phyloP scores from a whole-genome alignment of 176 grass and related monocot species.

The Triticum timopheevii region DNA sequence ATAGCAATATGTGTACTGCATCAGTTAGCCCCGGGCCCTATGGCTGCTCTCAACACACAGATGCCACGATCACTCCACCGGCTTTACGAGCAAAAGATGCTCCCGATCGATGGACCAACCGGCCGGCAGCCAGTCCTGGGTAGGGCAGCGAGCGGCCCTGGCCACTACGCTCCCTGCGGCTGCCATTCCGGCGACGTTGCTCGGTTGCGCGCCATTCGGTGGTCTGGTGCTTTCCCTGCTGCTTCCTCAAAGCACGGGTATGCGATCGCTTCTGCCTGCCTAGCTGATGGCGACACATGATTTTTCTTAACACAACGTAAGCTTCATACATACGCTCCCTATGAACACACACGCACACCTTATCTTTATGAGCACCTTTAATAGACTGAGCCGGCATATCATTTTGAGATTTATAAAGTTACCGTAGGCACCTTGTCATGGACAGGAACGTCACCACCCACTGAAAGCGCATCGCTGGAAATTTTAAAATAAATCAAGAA shows the following conservation, averaged over 20 bases:
- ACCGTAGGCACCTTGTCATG: too few relatives aligned
- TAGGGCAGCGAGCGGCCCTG: neutral
- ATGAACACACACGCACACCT: too few relatives aligned
- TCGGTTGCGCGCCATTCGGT: neutral
- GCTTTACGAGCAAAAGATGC: slow-evolving; percentile 2
- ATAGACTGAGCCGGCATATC: too few relatives aligned
- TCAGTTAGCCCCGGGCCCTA: neutral
- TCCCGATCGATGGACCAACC: neutral
- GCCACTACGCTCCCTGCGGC: neutral
- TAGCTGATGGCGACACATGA: neutral
- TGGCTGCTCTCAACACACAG: neutral
- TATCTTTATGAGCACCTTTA: too few relatives aligned
- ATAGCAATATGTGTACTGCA: neutral
- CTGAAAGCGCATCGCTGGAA: too few relatives aligned
- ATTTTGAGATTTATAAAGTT: too few relatives aligned
- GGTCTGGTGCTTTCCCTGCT: neutral
- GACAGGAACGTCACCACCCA: too few relatives aligned
- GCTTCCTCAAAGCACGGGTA: neutral
- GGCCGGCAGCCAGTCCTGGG: neutral
- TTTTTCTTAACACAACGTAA: too few relatives aligned
- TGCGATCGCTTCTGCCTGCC: neutral
- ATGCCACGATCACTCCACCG: neutral
- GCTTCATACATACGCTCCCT: too few relatives aligned
- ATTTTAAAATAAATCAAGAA: too few relatives aligned
- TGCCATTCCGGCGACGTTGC: slow-evolving; percentile 9